Base-by-base conservation (phyloP, 441 rosid species). In the Euphorbia celastroides region DNA sequence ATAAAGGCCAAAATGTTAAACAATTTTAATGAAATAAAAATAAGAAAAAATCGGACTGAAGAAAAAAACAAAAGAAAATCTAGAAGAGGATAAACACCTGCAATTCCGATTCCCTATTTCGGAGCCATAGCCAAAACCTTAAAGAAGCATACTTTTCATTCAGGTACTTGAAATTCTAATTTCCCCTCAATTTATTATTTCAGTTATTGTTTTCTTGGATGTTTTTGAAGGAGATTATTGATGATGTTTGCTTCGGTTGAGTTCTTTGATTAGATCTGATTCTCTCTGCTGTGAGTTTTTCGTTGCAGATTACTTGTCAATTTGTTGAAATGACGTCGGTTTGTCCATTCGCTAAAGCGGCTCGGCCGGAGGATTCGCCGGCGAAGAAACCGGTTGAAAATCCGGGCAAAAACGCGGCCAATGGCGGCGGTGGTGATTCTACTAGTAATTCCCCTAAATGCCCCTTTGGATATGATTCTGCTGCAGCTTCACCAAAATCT, bases 281-380 rank as follows among this genome's bases (percentile, higher is more conserved):
- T 60, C 22, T 67, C 30, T 34, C 16, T 16, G 14, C 54, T 10
- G 22, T 48, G n/a, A 11, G 16, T 11, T 19, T 17, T 56, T 67
- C 58, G 46, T 36, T 61, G 72, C 55, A 69, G 72, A 69, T 16
- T 69, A n/a, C 22, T 60, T 60, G 23, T 26, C n/a, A n/a, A n/a
- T n/a, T 62, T 27, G 36, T 62, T 7, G 54, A 22, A 83, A 90
- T 86, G 86, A 88, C 80, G 19, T 82, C 88, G 9, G 86, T 88
- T 38, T 86, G 93, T 41, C 96, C 96, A 2, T 87, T 89, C 38
- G 89, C 77, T 23, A 88, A 86, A 72, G 73, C 87, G 23, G 67
- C 87, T 50, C 90, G 92, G 22, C 83, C 91, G 0, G 88, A 86
- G 31, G 92, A 85, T 64, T 70, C 77, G 2, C 57, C 82, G 4